Base-by-base conservation (phyloP, 192 early-diverging fungal genomes). In the Phycomyces nitens region DNA sequence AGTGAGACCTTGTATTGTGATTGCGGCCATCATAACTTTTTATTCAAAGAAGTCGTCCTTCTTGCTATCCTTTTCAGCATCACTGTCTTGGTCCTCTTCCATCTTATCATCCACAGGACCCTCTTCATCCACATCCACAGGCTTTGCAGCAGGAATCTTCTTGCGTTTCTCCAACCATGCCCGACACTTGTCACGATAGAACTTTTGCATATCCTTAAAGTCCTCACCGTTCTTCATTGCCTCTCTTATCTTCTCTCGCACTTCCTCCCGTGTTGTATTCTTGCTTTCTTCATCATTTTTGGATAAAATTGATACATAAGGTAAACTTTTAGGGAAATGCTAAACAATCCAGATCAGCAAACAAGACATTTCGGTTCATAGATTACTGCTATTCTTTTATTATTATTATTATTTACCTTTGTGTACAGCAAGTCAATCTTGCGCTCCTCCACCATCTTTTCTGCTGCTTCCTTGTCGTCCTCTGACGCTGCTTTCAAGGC, bases 31-130 rank as follows among this genome's bases (percentile, higher is more conserved):
- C 18, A n/a, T 18, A 14, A 14, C 44, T 18, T 39, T 27, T 39
- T 63, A 62, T 40, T 63, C 61, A 63, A 63, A 63, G 52, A 63
- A 63, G 26, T 63, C 62, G 26, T 63, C 62, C 24, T 40, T 39
- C 10, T 34, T 51, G 5, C n/a, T 51, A n/a, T 39, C 26, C 8
- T 61, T 42, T 51, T 50, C 47, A 9, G 26, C n/a, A 12, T 27
- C 27, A 14, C 16, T 27, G 38, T 39, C 14, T 27, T 22, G 42
- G 1, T 60, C 43, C 12, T 59, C 61, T 24, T 53, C 52, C 21
- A 39, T 52, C 4, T 39, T 29, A 20, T 53, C 52, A 24, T 63
- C 23, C 1, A 54, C 38, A 10, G 34, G 12, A 4, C 26, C 52
- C 15, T 62, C 60, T 20, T 20, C 39, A 0, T 38, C 52, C 40